These are phyloP conservation scores for Ophiostoma ips DNA, from an alignment of 2,329 filamentous ascomycete genomes.

Conservation along the genomic window DNA sequence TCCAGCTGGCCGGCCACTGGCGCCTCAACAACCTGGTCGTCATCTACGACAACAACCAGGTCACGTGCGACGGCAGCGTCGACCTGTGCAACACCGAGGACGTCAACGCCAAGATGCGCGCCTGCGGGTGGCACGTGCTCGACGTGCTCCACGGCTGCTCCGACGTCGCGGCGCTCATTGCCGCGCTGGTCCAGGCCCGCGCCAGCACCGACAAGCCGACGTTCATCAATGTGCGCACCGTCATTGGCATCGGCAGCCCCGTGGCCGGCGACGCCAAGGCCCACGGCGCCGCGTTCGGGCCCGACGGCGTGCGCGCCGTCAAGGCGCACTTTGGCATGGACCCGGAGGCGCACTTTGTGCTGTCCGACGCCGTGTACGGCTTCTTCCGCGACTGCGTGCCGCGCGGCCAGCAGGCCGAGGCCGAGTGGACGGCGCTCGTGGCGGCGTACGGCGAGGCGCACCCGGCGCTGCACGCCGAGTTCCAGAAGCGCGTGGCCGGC, in stretches of 20 bases:
- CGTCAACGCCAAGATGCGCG: slow-evolving; percentile 35
- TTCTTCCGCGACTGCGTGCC: slow-evolving; percentile 37
- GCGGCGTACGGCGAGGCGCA: slow-evolving; percentile 11
- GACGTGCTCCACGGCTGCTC: slow-evolving; percentile 38
- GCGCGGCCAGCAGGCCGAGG: slow-evolving; percentile 31
- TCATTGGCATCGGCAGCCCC: slow-evolving; percentile 38
- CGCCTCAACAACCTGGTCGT: slow-evolving; percentile 41
- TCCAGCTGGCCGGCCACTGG: slow-evolving; percentile 41
- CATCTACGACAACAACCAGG: slow-evolving; percentile 47
- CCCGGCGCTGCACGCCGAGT: slow-evolving; percentile 21
- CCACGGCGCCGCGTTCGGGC: slow-evolving; percentile 44
- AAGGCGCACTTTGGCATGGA: slow-evolving; percentile 23
- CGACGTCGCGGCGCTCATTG: slow-evolving; percentile 32
- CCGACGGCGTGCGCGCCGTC: slow-evolving; percentile 37
- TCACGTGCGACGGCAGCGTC: slow-evolving; percentile 44
- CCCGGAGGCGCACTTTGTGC: not conserved
- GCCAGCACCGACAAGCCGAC: slow-evolving; percentile 3
- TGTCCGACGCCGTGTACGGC: slow-evolving; percentile 21
- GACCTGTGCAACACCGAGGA: slow-evolving; percentile 32
- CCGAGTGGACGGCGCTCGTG: slow-evolving; percentile 31
- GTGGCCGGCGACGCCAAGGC: slow-evolving; percentile 34
- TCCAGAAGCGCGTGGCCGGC: slow-evolving; percentile 23
- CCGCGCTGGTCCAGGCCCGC: slow-evolving; percentile 19
- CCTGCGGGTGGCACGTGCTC: slow-evolving; percentile 41
- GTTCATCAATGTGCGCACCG: slow-evolving; percentile 43